Base-by-base conservation (phyloP, 306 rosid genomes). In the Cucurbita ficifolia region DNA sequence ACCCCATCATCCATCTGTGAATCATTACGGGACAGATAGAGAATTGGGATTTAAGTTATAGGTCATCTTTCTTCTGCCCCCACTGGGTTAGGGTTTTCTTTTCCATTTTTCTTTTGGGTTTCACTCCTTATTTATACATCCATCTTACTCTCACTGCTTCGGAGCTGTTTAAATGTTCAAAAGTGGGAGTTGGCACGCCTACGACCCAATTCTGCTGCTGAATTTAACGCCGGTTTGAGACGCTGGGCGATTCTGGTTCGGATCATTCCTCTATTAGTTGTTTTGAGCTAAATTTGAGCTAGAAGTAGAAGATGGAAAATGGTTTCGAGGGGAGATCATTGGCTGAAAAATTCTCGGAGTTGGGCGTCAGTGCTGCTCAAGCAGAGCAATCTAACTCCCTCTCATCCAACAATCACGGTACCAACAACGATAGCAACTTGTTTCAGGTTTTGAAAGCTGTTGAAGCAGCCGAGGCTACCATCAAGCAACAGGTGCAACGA, bases 391-490 rank as follows among this genome's bases (percentile, higher is more conserved):
- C 79, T 5, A 42, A 18, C 70, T 56, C 45, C 74, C 62, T 75
- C 67, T 18, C 81, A 67, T 74, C 39, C 85, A 74, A 24, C 79
- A 74, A 78, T 77, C 56, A 63, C 72, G 33, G 82, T 52, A 73
- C 74, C 78, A 83, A 76, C 74, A 88, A 83, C 55, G 91, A 86
- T 51, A 84, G 70, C 83, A 85, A 72, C 76, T 82, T 95, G 88
- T 79, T 75, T 75, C 96, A 95, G 88, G 96, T 95, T 16, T 86
- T 91, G 87, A 91, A 88, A 71, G 99, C 97, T 46, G 96, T 95
- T 67, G 99, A 95, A 86, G 88, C 91, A 14, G 99, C 97, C 0
- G 97, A 95, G 80, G 90, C 88, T 29, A 89, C 96, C 70, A 95
- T 95, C 77, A 89, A 86, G 82, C 89, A 84, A 53, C 99, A 91